Percentiles rank a stretch among this genome's conserved stretches.
Conservation (phyloP, 2,329 filamentous ascomycete genomes). For the Xylariaceae sp. region DNA sequence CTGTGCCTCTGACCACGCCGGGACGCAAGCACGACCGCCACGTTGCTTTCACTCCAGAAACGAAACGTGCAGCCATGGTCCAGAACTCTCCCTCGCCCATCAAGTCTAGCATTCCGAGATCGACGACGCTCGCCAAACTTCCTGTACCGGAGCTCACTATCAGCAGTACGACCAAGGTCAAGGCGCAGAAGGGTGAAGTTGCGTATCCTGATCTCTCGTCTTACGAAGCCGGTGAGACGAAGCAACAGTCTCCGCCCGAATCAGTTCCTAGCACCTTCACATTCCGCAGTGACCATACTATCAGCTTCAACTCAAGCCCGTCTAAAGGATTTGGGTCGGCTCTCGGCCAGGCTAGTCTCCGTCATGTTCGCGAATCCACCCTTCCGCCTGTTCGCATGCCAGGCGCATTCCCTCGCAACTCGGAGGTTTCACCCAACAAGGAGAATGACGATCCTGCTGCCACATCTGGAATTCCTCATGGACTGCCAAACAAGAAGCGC, state of each 20-base stretch:
- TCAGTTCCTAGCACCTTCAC: conserved; percentile 59
- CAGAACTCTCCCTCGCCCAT: conserved; percentile 57
- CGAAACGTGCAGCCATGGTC: conserved; percentile 47
- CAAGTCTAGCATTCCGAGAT: conserved; percentile 48
- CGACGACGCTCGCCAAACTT: conserved; percentile 37
- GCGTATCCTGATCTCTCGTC: conserved; percentile 54
- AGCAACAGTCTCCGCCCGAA: conserved; percentile 26
- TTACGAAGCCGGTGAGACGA: conserved; percentile 27
- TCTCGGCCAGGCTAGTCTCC: conserved; percentile 59
- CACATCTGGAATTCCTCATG: conserved; percentile 52
- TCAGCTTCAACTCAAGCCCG: conserved; percentile 51
- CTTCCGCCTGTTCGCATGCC: conserved; percentile 48
- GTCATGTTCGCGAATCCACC: conserved; percentile 56
- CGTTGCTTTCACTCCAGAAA: conserved; percentile 76
- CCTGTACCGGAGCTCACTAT: conserved; percentile 34
- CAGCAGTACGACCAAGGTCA: conserved; percentile 30
- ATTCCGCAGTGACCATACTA: conserved; percentile 65
- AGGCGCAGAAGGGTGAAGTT: conserved; percentile 36
- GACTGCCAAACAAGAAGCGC: conserved; percentile 65
- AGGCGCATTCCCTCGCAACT: conserved; percentile 48
- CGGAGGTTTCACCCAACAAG: conserved; percentile 26
- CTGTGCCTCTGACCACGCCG: conserved; percentile 60
- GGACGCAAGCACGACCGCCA: conserved; percentile 67
- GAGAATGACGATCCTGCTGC: conserved; percentile 38
- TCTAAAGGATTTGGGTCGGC: conserved; percentile 54